A percentile compares a stretch with the other conserved stretches of the same genome.
Evolutionary conservation across 2,329 filamentous ascomycete genomes (phyloP).

Genomic region (Penicillium sp.): DNA sequence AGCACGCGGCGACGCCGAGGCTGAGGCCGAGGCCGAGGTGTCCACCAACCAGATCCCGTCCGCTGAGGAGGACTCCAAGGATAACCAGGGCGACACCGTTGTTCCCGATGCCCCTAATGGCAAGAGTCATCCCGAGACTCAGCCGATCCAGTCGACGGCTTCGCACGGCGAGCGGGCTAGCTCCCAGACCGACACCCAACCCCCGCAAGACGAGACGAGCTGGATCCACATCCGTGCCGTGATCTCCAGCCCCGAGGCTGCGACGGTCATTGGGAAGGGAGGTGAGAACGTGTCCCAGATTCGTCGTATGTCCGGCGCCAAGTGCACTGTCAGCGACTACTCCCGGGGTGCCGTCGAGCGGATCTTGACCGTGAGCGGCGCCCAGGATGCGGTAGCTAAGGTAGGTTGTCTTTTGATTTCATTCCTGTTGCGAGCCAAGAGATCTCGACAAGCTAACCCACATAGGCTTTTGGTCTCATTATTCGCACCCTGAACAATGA

Average conservation of each 20-base stretch:
- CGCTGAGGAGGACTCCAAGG: conserved; percentile 24
- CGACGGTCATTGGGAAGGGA: conserved; percentile 97
- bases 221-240: conserved; percentile 98
- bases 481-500: conserved; percentile 98
- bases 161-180: conserved; percentile 55
- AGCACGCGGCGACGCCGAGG: conserved; percentile 62
- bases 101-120: conserved; percentile 64
- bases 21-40: conserved; percentile 36
- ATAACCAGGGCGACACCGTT: conserved; percentile 65
- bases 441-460: not conserved
- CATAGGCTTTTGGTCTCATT: conserved; percentile 86
- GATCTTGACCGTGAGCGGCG: conserved; percentile 94
- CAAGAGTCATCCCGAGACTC: conserved; percentile 56
- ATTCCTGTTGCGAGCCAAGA: no score
- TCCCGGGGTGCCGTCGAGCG: conserved; percentile 95
- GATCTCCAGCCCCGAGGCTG: conserved; percentile 95
- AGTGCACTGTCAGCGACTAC: conserved; percentile 99
- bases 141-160: conserved; percentile 61
- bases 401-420: conserved; percentile 51
- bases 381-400: conserved; percentile 96
- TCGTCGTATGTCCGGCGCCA: conserved; percentile 88
- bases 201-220: conserved; percentile 81
- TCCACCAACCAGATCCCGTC: conserved; percentile 24
- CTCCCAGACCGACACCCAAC: conserved; percentile 41
- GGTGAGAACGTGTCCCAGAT: conserved; percentile 99